Percentiles rank a stretch among this genome's conserved stretches.
phyloP scores from a whole-genome alignment of 179 eudicot species.

The Heliamphora pulchella region DNA sequence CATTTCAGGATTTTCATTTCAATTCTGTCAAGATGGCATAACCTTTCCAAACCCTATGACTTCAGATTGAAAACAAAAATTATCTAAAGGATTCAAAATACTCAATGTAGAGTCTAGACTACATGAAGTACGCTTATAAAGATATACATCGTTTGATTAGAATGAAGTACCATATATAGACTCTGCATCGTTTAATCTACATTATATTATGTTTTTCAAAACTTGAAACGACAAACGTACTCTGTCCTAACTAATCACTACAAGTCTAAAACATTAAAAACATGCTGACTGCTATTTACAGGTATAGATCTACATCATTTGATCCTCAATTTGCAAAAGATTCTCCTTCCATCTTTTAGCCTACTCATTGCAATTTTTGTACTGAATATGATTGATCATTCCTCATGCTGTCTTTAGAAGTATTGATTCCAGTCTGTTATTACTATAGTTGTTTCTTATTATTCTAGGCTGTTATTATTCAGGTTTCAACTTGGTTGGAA shows the following conservation, averaged over 20 bases:
- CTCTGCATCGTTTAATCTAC: too few species aligned
- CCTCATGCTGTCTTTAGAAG: not conserved
- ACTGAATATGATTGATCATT: not conserved
- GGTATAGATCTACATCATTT: conserved; percentile 2
- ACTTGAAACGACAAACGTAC: not conserved
- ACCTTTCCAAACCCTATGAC: too few species aligned
- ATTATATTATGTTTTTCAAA: too few species aligned
- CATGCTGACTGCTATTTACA: not conserved
- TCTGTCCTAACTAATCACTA: not conserved
- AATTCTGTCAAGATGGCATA: too few species aligned
- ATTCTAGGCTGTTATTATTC: not conserved
- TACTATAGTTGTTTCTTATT: too few species aligned
- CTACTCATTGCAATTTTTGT: not conserved
- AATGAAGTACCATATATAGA: too few species aligned
- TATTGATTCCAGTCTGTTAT: not conserved
- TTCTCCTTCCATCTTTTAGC: not conserved
- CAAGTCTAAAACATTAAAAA: not conserved
- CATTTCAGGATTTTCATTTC: too few species aligned
- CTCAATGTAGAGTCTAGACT: too few species aligned
- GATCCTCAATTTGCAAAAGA: not conserved
- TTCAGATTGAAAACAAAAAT: too few species aligned
- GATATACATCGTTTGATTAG: too few species aligned
- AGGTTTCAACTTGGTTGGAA: conserved; percentile 62
- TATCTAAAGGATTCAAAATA: too few species aligned
- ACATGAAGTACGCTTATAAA: too few species aligned